Evolutionary conservation across 805 yeast genomes (phyloP), one percentile per base, ranked within the genome.

Genomic region (Ogataea ramenticola): DNA sequence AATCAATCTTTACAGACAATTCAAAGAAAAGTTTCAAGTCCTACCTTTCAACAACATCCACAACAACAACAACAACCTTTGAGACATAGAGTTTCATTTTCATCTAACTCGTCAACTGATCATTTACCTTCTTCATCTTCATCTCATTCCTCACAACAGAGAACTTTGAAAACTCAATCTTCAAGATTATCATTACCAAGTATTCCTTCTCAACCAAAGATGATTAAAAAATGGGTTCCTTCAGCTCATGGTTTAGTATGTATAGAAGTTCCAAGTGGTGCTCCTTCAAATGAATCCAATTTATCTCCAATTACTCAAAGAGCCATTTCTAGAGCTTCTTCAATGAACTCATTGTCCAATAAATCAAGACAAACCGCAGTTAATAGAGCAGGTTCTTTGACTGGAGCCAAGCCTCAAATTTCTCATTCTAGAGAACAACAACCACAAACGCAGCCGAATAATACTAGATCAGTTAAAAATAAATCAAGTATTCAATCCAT

Each of bases 171-270:
- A 16, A 16, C 4, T n/a, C 24, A 19, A 29, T 19, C 49, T 1
- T 42, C 49, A 14, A 44, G 40, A 33, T 19, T 36, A 16, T 39
- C 46, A 26, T 24, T 32, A 16, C 21, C 27, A 5, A 19, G 36
- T 17, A 16, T 15, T 3, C 19, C 41, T 4, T 31, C 34, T 16
- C 44, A 45, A 12, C 67, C 68, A 14, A 74, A 66, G 43, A 81
- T 75, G 64, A 74, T 82, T 10, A 82, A 80, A 50, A 81, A 77
- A 49, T 84, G 83, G 63, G 71, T 84, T 39, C 91, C 93, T 2
- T 81, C 88, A 2, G 80, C 86, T 3, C 71, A 77, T 52, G 93
- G 93, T 14, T 68, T 84, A 44, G 74, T 80, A 41, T 70, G 82
- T 10, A 67, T 84, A 4, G 90, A 84, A 51, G 89, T 84, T 3